Base-by-base conservation (phyloP, 305 asterid genomes). In the Euphrasia arctica region DNA sequence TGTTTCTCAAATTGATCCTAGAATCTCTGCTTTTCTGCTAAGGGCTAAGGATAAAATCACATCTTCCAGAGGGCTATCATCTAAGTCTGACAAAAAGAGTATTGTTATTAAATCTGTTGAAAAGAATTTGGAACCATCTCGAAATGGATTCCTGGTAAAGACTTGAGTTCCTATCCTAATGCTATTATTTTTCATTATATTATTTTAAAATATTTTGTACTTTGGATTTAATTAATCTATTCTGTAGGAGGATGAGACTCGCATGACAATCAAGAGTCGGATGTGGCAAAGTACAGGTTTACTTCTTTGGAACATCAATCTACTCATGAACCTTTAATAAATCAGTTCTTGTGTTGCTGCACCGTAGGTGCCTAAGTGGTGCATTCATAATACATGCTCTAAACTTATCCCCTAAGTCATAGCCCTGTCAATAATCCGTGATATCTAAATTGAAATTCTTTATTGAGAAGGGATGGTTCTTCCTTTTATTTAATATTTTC, bases 21-120 rank as follows among this genome's bases (percentile, higher is more conserved):
- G 70, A 72, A 59, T 85, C 34, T 59, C 48, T 60, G 67, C 70
- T 43, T 85, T 85, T 65, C 55, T 69, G 27, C 45, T 22, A 32
- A 48, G 77, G 69, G 87, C 65, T 5, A 79, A 71, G 73, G 71
- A 65, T 67, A 83, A 49, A 64, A 69, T 66, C 59, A 45, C 60
- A 28, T 64, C 77, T 34, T 31, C 59, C 66, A 55, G 47, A 42
- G 79, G 67, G 52, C 28, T 68, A 54, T 47, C 47, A 22, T 47
- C 28, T 39, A 39, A 39, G 43, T 39, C 43, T 8, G 60, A 28
- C 9, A 43, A 13, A 36, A 39, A 10, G n/a, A 42, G 15, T 50
- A 14, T 8, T 1, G 5, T 0, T 50, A 5, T 50, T 39, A 39
- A 39, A 11, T 54, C 58, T 18, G 8, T 22, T 52, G 58, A 39